A percentile compares a stretch with the other conserved stretches of the same genome.
phyloP scores from a whole-genome alignment of 192 early-diverging fungal genomes.

The Radiomyces spectabilis region DNA sequence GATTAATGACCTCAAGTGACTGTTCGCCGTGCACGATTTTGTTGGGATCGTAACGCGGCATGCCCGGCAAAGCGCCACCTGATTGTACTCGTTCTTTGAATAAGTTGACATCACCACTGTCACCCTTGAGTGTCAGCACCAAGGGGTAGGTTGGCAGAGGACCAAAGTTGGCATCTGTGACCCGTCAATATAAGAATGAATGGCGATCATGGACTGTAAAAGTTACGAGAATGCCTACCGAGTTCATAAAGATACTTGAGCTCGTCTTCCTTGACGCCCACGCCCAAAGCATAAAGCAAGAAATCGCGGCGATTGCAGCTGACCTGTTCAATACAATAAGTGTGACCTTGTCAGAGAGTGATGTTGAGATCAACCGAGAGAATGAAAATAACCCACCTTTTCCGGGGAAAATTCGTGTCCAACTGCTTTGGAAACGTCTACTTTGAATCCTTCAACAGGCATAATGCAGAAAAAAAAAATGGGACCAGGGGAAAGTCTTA shows the following conservation, averaged over 20 bases:
- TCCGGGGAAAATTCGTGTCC: conserved; percentile 36
- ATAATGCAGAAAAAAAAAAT: not conserved
- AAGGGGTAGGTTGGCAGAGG: conserved; percentile 67
- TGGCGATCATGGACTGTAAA: too few species aligned
- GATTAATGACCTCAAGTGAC: conserved; percentile 46
- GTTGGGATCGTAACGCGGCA: conserved; percentile 59
- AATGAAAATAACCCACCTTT: conserved; percentile 22
- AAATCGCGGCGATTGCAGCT: conserved; percentile 50
- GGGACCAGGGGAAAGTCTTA: too few species aligned
- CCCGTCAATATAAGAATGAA: too few species aligned
- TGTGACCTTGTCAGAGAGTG: not conserved
- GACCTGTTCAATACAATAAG: not conserved
- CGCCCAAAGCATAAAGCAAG: conserved; percentile 61
- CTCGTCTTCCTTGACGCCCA: conserved; percentile 52
- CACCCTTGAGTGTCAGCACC: conserved; percentile 51
- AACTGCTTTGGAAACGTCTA: conserved; percentile 51
- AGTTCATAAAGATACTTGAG: conserved; percentile 64
- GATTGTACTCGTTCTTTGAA: conserved; percentile 35
- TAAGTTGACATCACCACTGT: conserved; percentile 17
- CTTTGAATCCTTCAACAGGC: conserved; percentile 26
- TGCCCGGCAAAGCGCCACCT: conserved; percentile 40
- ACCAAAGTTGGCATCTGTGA: conserved; percentile 36
- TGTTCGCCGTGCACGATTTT: conserved; percentile 70
- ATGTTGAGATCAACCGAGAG: not conserved
- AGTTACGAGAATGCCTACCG: too few species aligned